A percentile compares a stretch with the other conserved stretches of the same genome.
Conservation (phyloP, 2,329 filamentous ascomycete genomes). For the Gaeumannomyces sp. region DNA sequence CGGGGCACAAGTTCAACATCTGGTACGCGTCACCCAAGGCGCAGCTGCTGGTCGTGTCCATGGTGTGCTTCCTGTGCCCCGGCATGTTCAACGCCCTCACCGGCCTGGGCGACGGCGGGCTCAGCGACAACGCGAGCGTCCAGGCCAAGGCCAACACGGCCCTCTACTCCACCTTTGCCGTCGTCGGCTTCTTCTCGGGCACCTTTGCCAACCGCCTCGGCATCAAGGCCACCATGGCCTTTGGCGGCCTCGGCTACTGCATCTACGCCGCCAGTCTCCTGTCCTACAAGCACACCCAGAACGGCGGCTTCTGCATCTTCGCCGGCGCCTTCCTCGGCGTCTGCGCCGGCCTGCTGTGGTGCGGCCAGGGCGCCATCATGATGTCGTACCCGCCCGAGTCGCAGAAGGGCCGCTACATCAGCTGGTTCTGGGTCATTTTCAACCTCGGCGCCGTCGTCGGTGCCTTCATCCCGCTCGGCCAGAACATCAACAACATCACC, state of each 20-base stretch:
- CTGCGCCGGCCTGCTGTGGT: constrained; percentile 76
- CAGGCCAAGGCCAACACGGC: constrained; percentile 32
- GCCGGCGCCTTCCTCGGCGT: constrained; percentile 70
- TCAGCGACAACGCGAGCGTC: constrained; percentile 17
- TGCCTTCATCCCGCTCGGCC: constrained; percentile 65
- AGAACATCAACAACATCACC: constrained; percentile 40
- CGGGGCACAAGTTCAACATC: constrained; percentile 36
- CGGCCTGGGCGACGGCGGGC: constrained; percentile 22
- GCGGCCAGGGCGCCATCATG: constrained; percentile 79
- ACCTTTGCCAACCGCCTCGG: constrained; percentile 74
- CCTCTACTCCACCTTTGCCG: constrained; percentile 45
- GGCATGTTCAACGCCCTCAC: constrained; percentile 24
- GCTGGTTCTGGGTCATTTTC: constrained; percentile 93
- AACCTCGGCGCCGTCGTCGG: constrained; percentile 88
- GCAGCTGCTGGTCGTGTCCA: constrained; percentile 65
- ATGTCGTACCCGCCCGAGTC: constrained; percentile 81
- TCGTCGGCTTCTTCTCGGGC: constrained; percentile 64
- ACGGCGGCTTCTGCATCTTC: constrained; percentile 68
- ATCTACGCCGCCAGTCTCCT: constrained; percentile 68
- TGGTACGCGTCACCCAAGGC: constrained; percentile 70
- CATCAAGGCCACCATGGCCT: constrained; percentile 58
- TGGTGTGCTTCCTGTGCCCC: constrained; percentile 49
- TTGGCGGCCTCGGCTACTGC: constrained; percentile 72
- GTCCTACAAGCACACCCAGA: constrained; percentile 61
- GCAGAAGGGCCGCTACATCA: constrained; percentile 82